Evolutionary conservation across 2,329 filamentous ascomycete species (phyloP).

Genomic region (Nannizzia gypsea): DNA sequence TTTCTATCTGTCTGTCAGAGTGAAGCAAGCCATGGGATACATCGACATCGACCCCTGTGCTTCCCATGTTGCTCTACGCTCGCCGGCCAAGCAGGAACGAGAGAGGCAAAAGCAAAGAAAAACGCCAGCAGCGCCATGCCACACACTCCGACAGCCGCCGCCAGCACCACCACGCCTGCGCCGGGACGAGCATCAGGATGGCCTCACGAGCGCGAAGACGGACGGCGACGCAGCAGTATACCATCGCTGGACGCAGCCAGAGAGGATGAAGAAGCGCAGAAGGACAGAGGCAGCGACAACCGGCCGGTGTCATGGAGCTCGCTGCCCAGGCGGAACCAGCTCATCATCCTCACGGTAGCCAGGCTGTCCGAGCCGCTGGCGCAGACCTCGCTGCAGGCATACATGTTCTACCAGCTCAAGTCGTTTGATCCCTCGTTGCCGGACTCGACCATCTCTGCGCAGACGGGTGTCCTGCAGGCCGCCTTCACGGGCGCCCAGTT

Average conservation of each 20-base stretch:
- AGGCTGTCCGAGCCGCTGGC: constrained; percentile 72
- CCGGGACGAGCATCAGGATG: background rate
- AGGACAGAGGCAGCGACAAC: constrained; percentile 17
- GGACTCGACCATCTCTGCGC: constrained; percentile 56
- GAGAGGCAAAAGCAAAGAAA: too few species aligned
- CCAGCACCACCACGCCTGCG: too few species aligned
- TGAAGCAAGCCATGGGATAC: too few species aligned
- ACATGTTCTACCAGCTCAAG: constrained; percentile 81
- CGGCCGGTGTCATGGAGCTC: constrained; percentile 55
- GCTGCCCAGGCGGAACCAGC: constrained; percentile 64
- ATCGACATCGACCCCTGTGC: too few species aligned
- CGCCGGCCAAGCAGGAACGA: too few species aligned
- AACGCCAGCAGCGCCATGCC: too few species aligned
- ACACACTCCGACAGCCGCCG: too few species aligned
- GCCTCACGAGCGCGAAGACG: background rate
- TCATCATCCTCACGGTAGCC: constrained; percentile 64
- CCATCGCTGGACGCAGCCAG: background rate
- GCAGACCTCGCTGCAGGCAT: constrained; percentile 64
- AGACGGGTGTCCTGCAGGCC: constrained; percentile 66
- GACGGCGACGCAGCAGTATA: background rate
- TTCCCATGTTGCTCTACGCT: too few species aligned
- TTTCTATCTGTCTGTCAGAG: too few species aligned
- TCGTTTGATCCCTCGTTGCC: constrained; percentile 54
- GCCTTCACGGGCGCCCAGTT: constrained; percentile 76
- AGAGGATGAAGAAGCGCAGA: background rate